A percentile compares a stretch with the other conserved stretches of the same genome.
These are phyloP conservation scores for Chrysosporium queenslandicum DNA, from an alignment of 2,329 filamentous ascomycete genomes.

Conservation along the genomic window DNA sequence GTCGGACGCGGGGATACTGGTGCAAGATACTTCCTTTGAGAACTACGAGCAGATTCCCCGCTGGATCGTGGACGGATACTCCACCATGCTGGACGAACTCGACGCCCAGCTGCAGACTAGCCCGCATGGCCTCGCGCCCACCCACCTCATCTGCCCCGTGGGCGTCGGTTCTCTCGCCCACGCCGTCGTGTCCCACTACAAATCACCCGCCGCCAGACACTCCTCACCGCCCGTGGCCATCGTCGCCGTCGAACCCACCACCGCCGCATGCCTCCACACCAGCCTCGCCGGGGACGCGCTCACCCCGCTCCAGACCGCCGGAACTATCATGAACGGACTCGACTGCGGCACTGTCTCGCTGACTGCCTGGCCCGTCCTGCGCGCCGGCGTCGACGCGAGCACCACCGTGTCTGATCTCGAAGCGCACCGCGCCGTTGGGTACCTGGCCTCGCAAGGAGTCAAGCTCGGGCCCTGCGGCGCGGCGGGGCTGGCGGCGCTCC, in stretches of 20 bases:
- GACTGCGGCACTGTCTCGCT: constrained; percentile 60
- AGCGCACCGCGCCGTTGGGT: constrained; percentile 48
- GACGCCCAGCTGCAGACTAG: constrained; percentile 50
- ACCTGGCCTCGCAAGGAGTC: constrained; percentile 43
- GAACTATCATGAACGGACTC: constrained; percentile 65
- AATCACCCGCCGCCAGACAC: constrained; percentile 30
- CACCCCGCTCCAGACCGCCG: constrained; percentile 44
- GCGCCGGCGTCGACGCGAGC: constrained; percentile 49
- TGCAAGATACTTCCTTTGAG: constrained; percentile 59
- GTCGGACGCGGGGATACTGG: constrained; percentile 42
- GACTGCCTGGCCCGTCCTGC: constrained; percentile 54
- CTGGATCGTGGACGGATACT: constrained; percentile 71
- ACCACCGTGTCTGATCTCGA: constrained; percentile 54
- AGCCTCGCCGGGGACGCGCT: constrained; percentile 42
- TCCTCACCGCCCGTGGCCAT: constrained; percentile 35
- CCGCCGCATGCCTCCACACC: constrained; percentile 45
- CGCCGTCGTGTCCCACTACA: constrained; percentile 57
- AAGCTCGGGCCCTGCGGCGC: constrained; percentile 54
- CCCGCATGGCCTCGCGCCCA: constrained; percentile 26
- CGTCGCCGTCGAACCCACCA: constrained; percentile 61
- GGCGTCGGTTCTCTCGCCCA: constrained; percentile 66
- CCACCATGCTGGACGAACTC: constrained; percentile 59
- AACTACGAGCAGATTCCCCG: constrained; percentile 57
- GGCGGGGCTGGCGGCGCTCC: constrained; percentile 47
- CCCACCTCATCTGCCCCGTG: constrained; percentile 53